These are phyloP conservation scores for Closterium sp. DNA, from an alignment of 139 green algal species.

Conservation along the genomic window DNA sequence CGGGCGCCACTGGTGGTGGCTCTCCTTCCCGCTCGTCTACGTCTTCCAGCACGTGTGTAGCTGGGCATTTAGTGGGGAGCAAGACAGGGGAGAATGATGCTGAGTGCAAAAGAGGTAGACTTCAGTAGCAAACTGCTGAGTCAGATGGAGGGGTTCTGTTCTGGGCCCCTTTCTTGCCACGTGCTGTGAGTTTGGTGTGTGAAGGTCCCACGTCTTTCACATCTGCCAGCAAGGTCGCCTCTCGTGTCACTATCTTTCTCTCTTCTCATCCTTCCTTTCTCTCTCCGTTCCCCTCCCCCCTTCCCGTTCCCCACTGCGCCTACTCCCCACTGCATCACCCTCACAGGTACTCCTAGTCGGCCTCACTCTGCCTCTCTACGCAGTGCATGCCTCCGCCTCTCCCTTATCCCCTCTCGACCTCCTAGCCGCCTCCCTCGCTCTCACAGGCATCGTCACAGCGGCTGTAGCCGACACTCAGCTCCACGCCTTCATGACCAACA, in stretches of 20 bases:
- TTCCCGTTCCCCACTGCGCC: background rate
- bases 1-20: conserved; percentile 7
- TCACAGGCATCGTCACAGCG: background rate
- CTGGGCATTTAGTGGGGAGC: too few species aligned
- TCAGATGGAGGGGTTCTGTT: too few species aligned
- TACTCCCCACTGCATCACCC: too few species aligned
- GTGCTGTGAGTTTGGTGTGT: too few species aligned
- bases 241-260: background rate
- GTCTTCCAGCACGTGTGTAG: conserved; percentile 5
- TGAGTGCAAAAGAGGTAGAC: too few species aligned
- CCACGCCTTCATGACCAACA: background rate
- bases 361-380: background rate
- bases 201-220: too few species aligned
- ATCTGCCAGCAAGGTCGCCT: too few species aligned
- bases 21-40: conserved; percentile 63
- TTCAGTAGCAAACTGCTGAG: too few species aligned
- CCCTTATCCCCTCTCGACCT: background rate
- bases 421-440: background rate
- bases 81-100: too few species aligned
- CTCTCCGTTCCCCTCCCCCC: background rate
- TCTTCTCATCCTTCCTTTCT: too few species aligned
- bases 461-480: background rate
- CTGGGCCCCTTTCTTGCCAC: too few species aligned
- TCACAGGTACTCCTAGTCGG: background rate
- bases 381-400: background rate